A percentile compares a stretch with the other conserved stretches of the same genome.
Conservation (phyloP, 371 early-diverging fungal genomes). For the Mortierella sp. region DNA sequence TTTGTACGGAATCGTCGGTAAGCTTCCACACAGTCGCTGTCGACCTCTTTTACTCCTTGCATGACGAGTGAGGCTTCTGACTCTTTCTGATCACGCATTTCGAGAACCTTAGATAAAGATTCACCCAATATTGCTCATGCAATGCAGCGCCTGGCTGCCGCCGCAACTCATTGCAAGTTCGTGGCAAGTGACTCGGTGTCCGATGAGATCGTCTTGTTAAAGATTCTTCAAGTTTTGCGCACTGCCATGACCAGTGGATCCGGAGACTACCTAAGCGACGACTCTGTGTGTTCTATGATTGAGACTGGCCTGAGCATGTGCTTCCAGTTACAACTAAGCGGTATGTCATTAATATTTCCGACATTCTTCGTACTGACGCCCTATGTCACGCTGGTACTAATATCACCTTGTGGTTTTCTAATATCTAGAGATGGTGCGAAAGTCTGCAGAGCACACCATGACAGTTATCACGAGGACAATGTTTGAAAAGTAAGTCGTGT, state of each 20-base stretch:
- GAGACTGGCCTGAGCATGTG: slow-evolving; percentile 96
- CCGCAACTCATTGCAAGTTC: slow-evolving; percentile 95
- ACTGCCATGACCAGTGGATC: slow-evolving; percentile 74
- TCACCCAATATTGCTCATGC: slow-evolving; percentile 76
- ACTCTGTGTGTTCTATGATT: slow-evolving; percentile 95
- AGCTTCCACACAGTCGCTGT: slow-evolving; percentile 11
- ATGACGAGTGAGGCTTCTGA: neutral
- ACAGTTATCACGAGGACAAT: slow-evolving; percentile 77
- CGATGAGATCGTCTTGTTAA: slow-evolving; percentile 92
- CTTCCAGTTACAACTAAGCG: slow-evolving; percentile 92
- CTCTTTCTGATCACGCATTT: neutral
- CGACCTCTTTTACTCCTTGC: neutral
- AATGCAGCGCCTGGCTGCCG: slow-evolving; percentile 76
- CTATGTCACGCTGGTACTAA: no score
- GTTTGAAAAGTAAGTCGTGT: slow-evolving; percentile 71
- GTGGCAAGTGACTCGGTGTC: slow-evolving; percentile 92
- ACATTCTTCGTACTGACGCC: no score
- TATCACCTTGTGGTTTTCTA: no score
- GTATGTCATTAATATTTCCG: slow-evolving; percentile 52
- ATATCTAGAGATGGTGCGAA: slow-evolving; percentile 75
- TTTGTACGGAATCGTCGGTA: slow-evolving; percentile 85
- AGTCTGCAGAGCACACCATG: slow-evolving; percentile 86
- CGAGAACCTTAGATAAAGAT: slow-evolving; percentile 61
- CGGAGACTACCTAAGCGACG: slow-evolving; percentile 82
- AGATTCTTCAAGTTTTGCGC: slow-evolving; percentile 87